Evolutionary conservation across 2,329 filamentous ascomycete species (phyloP).

Genomic region (Fusarium subglutinans): DNA sequence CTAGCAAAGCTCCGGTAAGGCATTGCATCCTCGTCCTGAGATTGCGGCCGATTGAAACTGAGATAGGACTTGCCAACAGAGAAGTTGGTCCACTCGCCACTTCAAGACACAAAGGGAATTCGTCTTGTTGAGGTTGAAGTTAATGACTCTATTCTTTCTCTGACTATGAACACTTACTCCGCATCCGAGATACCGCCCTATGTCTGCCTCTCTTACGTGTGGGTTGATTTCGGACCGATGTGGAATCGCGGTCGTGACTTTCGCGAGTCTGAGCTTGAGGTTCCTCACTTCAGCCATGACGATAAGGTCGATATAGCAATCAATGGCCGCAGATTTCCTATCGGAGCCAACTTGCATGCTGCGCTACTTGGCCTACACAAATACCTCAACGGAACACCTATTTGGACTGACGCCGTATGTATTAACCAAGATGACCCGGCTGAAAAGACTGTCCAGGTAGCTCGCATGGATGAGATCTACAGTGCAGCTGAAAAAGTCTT

Average conservation of each 20-base stretch:
- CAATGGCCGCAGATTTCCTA: not conserved
- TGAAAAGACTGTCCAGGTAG: slow-evolving; percentile 3
- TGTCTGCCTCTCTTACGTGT: slow-evolving; percentile 18
- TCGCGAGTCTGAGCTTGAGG: slow-evolving; percentile 13
- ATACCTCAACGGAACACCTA: not conserved
- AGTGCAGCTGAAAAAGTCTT: slow-evolving; percentile 8
- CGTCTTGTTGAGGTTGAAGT: not conserved
- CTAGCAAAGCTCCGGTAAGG: not conserved
- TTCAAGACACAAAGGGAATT: not conserved
- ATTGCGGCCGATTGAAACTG: not conserved
- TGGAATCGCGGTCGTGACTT: slow-evolving; percentile 9
- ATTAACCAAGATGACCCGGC: slow-evolving; percentile 4
- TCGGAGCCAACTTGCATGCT: slow-evolving; percentile 8
- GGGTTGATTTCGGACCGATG: slow-evolving; percentile 18
- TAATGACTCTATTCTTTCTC: not conserved
- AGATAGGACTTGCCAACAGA: not conserved
- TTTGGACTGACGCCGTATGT: slow-evolving; percentile 13
- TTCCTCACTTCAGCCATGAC: slow-evolving; percentile 3
- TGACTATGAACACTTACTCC: not conserved
- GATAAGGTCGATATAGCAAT: not conserved
- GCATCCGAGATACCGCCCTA: slow-evolving; percentile 4
- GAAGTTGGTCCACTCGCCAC: not conserved
- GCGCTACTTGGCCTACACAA: not conserved
- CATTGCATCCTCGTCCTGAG: accelerated
- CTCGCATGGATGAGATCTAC: slow-evolving; percentile 19